Conservation (phyloP, 2,329 filamentous ascomycete genomes). For the Neospermospora avenae region DNA sequence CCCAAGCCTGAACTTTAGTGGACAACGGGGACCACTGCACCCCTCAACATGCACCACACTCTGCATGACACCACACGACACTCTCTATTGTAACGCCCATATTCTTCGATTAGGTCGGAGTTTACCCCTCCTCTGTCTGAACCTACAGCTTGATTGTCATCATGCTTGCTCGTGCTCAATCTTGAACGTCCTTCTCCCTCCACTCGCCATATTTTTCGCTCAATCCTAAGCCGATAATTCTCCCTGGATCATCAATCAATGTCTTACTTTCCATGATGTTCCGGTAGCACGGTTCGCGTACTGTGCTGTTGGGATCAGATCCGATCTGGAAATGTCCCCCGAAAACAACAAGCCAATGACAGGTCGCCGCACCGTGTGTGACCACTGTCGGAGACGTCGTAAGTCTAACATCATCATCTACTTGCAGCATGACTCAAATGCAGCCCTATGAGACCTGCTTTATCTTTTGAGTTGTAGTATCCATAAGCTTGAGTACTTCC, state of each 20-base stretch:
- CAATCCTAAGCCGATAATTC: neutral
- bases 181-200: neutral
- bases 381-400: constrained; percentile 45
- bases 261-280: constrained; percentile 14
- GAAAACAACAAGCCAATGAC: constrained; percentile 26
- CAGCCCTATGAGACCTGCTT: neutral
- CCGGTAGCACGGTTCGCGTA: constrained; percentile 7
- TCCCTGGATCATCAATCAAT: neutral
- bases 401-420: constrained; percentile 29
- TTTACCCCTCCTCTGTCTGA: no score
- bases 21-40: neutral
- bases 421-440: neutral
- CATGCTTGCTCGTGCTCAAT: no score
- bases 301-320: neutral
- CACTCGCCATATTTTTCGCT: constrained; percentile 25
- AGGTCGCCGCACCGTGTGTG: constrained; percentile 41
- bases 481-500: neutral
- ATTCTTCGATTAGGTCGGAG: no score
- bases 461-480: neutral
- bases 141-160: no score
- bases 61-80: neutral
- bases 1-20: neutral
- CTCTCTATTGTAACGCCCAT: no score
- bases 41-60: neutral
- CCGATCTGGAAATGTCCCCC: constrained; percentile 30